Base-by-base conservation (phyloP, 352 stramenopile species). In the Phytophthora quininea region DNA sequence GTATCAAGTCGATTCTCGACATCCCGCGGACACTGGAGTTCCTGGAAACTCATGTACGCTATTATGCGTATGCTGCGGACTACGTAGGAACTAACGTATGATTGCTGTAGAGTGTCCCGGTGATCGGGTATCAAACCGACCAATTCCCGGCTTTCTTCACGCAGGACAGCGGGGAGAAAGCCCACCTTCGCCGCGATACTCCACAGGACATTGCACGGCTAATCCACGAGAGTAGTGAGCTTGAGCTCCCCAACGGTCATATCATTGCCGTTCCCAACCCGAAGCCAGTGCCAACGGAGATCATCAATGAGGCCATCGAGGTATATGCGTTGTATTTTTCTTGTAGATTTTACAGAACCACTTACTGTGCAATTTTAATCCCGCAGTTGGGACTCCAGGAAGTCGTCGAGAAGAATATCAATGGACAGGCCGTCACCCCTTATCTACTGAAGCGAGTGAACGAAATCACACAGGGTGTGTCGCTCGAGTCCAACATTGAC, bases 131-230 rank as follows among this genome's bases (percentile, higher is more conserved):
- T 76, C 78, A 85, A 43, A 96, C 89, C 3, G 82, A 98, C 64
- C 89, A 98, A 62, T 99, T 99, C 70, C 97, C 97, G 5, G 95
- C 97, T 2, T 99, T 99, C 64, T 99, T 99, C 77, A 99, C 96
- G 32, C 91, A 97, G 31, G 73, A 91, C 61, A 98, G 92, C 38
- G 93, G 95, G 8, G 67, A 89, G 24, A 88, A 90, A 50, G 85
- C 90, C 15, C 97, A 98, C 38, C 58, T 93, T 5, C 80, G 87
- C 24, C 81, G 97, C 43, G 88, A 99, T 64, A 88, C 79, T 37
- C 79, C 92, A n/a, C 73, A 79, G 7, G 91, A 97, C 37, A 85
- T 98, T 32, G 96, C 97, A 8, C 70, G 70, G 46, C 70, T 96
- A 27, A 97, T 98, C 54, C 71, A 85, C 49, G 77, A 92, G 52